phyloP scores from a whole-genome alignment of 257 asterid species.

The Knoxia roxburghii region DNA sequence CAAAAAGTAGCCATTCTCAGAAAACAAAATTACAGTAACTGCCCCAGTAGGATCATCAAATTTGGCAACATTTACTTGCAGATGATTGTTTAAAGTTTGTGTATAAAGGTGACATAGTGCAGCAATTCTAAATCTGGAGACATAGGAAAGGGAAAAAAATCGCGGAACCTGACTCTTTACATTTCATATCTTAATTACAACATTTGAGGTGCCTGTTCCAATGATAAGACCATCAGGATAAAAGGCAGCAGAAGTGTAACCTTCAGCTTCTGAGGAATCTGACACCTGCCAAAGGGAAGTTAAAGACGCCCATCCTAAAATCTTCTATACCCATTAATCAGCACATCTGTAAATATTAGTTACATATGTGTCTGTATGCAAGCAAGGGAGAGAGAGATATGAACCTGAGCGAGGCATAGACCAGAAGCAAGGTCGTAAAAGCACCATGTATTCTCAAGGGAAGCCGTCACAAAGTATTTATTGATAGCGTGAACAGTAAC shows the following conservation, averaged over 20 bases:
- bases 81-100: background rate
- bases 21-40: slow-evolving; percentile 83
- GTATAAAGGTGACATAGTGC: background rate
- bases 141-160: background rate
- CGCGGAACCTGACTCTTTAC: slow-evolving; percentile 86
- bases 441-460: slow-evolving; percentile 96
- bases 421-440: slow-evolving; percentile 89
- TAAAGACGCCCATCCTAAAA: background rate
- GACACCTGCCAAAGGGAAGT: slow-evolving; percentile 53
- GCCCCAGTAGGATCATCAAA: slow-evolving; percentile 86
- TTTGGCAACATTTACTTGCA: slow-evolving; percentile 76
- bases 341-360: too few species aligned
- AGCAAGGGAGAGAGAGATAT: slow-evolving; percentile 15
- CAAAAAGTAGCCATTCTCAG: slow-evolving; percentile 95
- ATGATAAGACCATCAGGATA: slow-evolving; percentile 99
- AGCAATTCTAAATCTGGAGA: background rate
- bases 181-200: slow-evolving; percentile 90
- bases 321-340: too few species aligned
- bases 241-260: slow-evolving; percentile 89
- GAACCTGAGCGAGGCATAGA: slow-evolving; percentile 91
- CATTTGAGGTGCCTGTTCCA: slow-evolving; percentile 84
- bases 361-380: background rate
- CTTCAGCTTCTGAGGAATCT: slow-evolving; percentile 66
- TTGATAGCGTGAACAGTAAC: slow-evolving; percentile 94
- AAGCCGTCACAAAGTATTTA: slow-evolving; percentile 84